A percentile compares a stretch with the other conserved stretches of the same genome.
Conservation (phyloP, 805 yeast species). For the Yamadazyma insecticola region DNA sequence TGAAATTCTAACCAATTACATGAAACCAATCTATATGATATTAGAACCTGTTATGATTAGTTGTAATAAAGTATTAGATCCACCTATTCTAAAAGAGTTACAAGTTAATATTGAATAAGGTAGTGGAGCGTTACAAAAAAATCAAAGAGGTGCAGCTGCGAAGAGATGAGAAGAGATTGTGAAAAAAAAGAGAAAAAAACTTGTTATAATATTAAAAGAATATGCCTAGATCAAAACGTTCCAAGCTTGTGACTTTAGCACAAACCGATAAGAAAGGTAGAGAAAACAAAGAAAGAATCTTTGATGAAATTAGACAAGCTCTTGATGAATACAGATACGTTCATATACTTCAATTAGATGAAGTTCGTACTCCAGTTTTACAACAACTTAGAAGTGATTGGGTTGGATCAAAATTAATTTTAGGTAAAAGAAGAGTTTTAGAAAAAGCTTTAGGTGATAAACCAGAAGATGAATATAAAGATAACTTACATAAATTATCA, state of each 20-base stretch:
- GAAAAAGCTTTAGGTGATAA: slow-evolving; percentile 89
- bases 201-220: too few species aligned
- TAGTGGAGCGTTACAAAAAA: not conserved
- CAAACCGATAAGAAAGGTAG: slow-evolving; percentile 95
- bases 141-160: not conserved
- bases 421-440: slow-evolving; percentile 91
- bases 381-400: slow-evolving; percentile 92
- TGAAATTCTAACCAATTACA: too few species aligned
- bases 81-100: too few species aligned
- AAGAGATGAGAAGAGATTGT: slow-evolving; percentile 21
- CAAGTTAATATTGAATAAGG: too few species aligned
- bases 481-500: slow-evolving; percentile 68
- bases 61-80: too few species aligned
- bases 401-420: slow-evolving; percentile 81
- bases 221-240: slow-evolving; percentile 97
- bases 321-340: slow-evolving; percentile 72
- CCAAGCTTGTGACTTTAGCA: slow-evolving; percentile 91
- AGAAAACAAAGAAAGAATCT: slow-evolving; percentile 86
- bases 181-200: too few species aligned
- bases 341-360: slow-evolving; percentile 84
- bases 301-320: slow-evolving; percentile 82
- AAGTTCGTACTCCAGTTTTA: slow-evolving; percentile 92
- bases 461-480: slow-evolving; percentile 86
- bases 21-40: too few species aligned
- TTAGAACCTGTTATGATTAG: too few species aligned